These are phyloP conservation scores for Mycena galopus DNA, from an alignment of 768 basidiomycete genomes.

Conservation along the genomic window DNA sequence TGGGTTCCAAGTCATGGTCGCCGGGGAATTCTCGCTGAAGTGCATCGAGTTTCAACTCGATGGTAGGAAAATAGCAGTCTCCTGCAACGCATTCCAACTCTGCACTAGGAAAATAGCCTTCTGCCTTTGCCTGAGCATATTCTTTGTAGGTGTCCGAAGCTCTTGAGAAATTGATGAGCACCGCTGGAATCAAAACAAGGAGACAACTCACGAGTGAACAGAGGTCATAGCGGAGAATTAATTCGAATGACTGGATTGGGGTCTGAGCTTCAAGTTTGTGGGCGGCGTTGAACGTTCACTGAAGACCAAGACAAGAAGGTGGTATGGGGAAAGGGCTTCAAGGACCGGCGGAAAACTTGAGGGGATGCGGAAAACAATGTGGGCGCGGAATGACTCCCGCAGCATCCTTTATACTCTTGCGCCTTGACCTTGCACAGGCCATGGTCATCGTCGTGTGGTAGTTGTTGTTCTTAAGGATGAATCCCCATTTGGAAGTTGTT, in stretches of 20 bases:
- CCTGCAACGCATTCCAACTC: background rate
- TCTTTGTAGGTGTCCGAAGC: background rate
- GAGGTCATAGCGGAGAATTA: background rate
- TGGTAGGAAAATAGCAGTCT: background rate
- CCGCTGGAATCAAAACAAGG: background rate
- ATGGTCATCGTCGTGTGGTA: background rate
- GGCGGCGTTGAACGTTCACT: too few species aligned
- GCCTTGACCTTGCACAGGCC: constrained; percentile 9
- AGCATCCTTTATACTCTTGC: constrained; percentile 15
- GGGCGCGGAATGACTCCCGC: background rate
- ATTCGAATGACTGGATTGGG: background rate
- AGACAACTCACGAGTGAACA: background rate
- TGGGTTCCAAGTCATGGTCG: background rate
- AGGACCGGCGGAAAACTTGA: too few species aligned
- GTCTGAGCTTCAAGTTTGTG: background rate
- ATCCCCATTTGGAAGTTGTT: constrained; percentile 17
- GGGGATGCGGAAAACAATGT: background rate
- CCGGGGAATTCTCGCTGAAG: background rate
- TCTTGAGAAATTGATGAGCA: background rate
- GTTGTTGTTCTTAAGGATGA: constrained; percentile 6
- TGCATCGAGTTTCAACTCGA: background rate
- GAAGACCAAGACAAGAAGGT: background rate
- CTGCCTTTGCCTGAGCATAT: background rate
- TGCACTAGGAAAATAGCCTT: background rate
- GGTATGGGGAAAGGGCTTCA: background rate